phyloP scores from a whole-genome alignment of 768 basidiomycete species.

The Lactarius sanguifluus region DNA sequence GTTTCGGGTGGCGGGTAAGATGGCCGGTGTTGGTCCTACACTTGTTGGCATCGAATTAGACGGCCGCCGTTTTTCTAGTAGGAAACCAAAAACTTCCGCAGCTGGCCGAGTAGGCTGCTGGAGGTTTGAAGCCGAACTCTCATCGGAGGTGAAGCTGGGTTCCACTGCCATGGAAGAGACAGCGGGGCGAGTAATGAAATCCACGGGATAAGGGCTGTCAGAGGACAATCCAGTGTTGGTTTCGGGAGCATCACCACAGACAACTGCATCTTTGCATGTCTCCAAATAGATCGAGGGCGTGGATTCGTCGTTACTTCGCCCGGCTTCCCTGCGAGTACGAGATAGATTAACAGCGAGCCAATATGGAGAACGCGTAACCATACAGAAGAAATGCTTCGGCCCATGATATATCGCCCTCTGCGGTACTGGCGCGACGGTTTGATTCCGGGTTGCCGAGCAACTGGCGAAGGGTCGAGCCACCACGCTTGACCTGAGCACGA shows the following conservation, averaged over 20 bases:
- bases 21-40: constrained; percentile 41
- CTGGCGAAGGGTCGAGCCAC: constrained; percentile 72
- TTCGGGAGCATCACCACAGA: constrained; percentile 36
- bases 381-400: constrained; percentile 74
- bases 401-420: constrained; percentile 81
- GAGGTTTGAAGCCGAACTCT: constrained; percentile 28
- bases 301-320: constrained; percentile 40
- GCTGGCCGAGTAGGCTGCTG: constrained; percentile 46
- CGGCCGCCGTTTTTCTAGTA: constrained; percentile 49
- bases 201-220: constrained; percentile 38
- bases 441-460: constrained; percentile 57
- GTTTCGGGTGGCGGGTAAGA: constrained; percentile 38
- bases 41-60: constrained; percentile 37
- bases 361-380: not conserved
- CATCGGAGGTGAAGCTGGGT: constrained; percentile 52
- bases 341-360: not conserved
- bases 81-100: constrained; percentile 73
- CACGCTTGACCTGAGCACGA: constrained; percentile 55
- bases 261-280: constrained; percentile 52
- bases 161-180: constrained; percentile 80
- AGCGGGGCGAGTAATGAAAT: constrained; percentile 44
- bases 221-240: constrained; percentile 45
- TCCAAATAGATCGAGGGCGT: constrained; percentile 50
- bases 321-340: constrained; percentile 43
- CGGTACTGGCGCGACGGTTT: constrained; percentile 37